A percentile compares a stretch with the other conserved stretches of the same genome.
Conservation (phyloP, 2,329 filamentous ascomycete species). For the Didymosphaeria variabile region DNA sequence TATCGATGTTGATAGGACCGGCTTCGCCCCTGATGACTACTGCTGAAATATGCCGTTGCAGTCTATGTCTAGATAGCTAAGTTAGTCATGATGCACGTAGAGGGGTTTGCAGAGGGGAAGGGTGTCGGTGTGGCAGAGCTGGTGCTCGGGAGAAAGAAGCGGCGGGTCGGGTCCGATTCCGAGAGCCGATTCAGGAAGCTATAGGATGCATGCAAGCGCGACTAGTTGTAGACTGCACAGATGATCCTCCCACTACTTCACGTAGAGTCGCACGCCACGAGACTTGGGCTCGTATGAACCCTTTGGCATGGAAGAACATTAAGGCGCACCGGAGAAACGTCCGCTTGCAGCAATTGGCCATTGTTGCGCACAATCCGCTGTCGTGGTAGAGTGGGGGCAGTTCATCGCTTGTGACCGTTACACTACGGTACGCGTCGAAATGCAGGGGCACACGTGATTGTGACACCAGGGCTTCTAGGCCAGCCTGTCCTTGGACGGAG, state of each 20-base stretch:
- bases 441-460: not conserved
- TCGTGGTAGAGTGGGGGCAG: not conserved
- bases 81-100: constrained; percentile 3
- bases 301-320: not conserved
- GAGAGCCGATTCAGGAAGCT: constrained; percentile 2
- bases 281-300: not conserved
- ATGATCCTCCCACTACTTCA: not conserved
- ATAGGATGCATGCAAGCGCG: not conserved
- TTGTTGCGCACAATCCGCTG: not conserved
- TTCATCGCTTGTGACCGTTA: not conserved
- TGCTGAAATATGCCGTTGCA: not conserved
- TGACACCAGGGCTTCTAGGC: not conserved
- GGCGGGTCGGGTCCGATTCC: not conserved
- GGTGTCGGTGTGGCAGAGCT: not conserved
- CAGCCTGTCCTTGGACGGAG: not conserved
- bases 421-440: not conserved
- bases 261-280: not conserved
- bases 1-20: not conserved
- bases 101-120: not conserved
- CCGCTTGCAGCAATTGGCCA: not conserved
- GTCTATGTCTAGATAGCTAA: not conserved
- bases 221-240: not conserved
- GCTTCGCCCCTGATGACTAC: not conserved
- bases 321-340: not conserved
- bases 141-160: not conserved